Base-by-base conservation (phyloP, 2,329 filamentous ascomycete species). In the Emmonsiellopsis sp. region DNA sequence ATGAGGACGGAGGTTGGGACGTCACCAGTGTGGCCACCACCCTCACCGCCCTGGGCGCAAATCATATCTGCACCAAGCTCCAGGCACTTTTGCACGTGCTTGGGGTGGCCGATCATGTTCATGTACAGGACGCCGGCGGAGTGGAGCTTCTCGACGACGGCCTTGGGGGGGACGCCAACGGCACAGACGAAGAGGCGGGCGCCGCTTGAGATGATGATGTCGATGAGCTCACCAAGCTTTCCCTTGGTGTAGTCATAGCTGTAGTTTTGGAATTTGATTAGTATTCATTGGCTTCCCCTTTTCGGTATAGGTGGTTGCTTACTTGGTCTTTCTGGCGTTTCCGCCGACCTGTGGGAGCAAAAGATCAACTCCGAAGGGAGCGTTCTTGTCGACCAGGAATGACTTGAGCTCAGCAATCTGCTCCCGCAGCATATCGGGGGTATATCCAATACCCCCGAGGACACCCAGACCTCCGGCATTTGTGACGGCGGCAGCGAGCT, bases 101-200 rank as follows among this genome's bases (percentile, higher is more conserved):
- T 98, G 68, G 93, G 92, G 80, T 98, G 93, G 62, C 93, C 93
- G 70, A 98, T 91, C 93, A 98, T 98, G 85, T 98, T 98, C 93
- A 97, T 97, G 81, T 94, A 95, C 62, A 95, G 80, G 62, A 98
- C 82, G 62, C 91, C 91, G 66, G 83, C 77, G 67, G 83, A 81
- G 81, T 98, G 93, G 46, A 98, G 84, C 69, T 82, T 86, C 61
- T 97, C 90, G 65, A 98, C 90, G 55, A 96, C 85, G 62, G 81
- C 77, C 74, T 88, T 89, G 61, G 93, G 89, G 43, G 93, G 91
- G 30, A 97, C 87, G 66, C 93, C 93, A 70, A 98, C 90, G 65
- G 93, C 93, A 51, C 89, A 96, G 64, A 98, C 93, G 76, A 98
- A 98, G 56, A 98, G 83, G 73, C 84, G 91, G 57, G 90, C 87